These are phyloP conservation scores for Aspergillus homomorphus DNA, from an alignment of 495 filamentous ascomycete genomes.

Conservation along the genomic window DNA sequence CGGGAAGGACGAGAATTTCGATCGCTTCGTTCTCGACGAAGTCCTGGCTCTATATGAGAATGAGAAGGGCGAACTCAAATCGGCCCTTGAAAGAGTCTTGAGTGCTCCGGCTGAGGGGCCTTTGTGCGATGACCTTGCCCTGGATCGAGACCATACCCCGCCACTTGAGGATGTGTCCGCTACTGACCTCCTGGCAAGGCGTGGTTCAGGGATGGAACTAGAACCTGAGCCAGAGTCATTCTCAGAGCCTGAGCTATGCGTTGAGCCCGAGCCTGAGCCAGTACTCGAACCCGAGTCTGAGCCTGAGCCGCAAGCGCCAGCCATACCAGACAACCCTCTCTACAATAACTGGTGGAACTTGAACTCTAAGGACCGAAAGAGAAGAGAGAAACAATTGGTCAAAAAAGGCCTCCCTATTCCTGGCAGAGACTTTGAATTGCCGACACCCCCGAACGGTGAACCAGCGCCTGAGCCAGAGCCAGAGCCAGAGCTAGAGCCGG, in stretches of 20 bases:
- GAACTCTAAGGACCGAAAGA: conserved; percentile 39
- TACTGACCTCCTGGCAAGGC: no score
- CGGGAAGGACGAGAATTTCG: no score
- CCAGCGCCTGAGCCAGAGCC: conserved; percentile 13
- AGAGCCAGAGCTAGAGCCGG: conserved; percentile 19
- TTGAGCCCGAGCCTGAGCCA: conserved; percentile 26
- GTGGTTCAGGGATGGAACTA: conserved; percentile 11
- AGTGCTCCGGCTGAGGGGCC: no score
- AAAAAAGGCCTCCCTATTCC: conserved; percentile 39
- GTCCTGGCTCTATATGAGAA: no score
- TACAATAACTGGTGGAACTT: conserved; percentile 35
- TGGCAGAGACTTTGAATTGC: conserved; percentile 33
- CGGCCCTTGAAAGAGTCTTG: no score
- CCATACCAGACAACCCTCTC: conserved; percentile 33
- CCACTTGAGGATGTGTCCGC: no score
- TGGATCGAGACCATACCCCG: no score
- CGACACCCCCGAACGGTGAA: conserved; percentile 14
- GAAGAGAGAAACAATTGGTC: conserved; percentile 33
- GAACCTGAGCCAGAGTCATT: conserved; percentile 31
- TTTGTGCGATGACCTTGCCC: no score
- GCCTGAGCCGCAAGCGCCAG: conserved; percentile 25
- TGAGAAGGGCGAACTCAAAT: no score
- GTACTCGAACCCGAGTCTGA: conserved; percentile 33
- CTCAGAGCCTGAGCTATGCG: conserved; percentile 23
- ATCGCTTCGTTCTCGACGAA: no score